Percentiles rank a stretch among this genome's conserved stretches.
phyloP scores from a whole-genome alignment of 108 stramenopile genomes.

The Licmophora abbreviata region DNA sequence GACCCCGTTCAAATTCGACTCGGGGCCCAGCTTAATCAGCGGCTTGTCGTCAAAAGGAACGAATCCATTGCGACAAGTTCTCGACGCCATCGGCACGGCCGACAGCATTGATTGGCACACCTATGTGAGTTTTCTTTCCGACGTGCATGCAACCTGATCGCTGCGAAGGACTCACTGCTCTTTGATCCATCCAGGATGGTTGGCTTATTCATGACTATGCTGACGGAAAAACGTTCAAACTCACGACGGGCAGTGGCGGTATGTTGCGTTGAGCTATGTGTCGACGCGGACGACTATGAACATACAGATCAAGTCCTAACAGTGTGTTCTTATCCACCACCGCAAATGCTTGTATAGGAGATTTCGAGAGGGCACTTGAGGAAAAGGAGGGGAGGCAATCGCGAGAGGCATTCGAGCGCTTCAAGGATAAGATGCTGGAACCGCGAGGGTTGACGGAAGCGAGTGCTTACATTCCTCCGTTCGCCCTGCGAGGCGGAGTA shows the following conservation, averaged over 20 bases:
- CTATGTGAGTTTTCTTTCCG: slow-evolving; percentile 22
- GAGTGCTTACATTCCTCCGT: slow-evolving; percentile 57
- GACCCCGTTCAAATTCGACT: slow-evolving; percentile 49
- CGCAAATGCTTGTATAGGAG: too few species aligned
- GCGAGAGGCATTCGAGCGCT: slow-evolving; percentile 37
- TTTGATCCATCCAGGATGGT: too few species aligned
- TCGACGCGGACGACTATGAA: too few species aligned
- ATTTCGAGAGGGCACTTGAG: slow-evolving; percentile 49
- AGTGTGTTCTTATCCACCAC: too few species aligned
- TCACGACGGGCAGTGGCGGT: slow-evolving; percentile 50
- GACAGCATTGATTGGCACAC: slow-evolving; percentile 39
- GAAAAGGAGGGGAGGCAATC: slow-evolving; percentile 38
- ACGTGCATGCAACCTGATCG: too few species aligned
- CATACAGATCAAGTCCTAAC: too few species aligned
- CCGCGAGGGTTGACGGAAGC: slow-evolving; percentile 44
- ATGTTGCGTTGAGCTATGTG: too few species aligned
- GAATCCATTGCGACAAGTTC: slow-evolving; percentile 79
- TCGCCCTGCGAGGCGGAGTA: slow-evolving; percentile 61
- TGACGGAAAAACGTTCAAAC: slow-evolving; percentile 40
- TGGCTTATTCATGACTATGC: slow-evolving; percentile 64
- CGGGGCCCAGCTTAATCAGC: slow-evolving; percentile 55
- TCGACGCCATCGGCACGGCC: slow-evolving; percentile 73
- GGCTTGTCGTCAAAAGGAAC: slow-evolving; percentile 45
- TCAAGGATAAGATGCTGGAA: slow-evolving; percentile 31
- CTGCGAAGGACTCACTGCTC: too few species aligned